Conservation (phyloP, 2,329 filamentous ascomycete species). For the Hymenoscyphus occultus region DNA sequence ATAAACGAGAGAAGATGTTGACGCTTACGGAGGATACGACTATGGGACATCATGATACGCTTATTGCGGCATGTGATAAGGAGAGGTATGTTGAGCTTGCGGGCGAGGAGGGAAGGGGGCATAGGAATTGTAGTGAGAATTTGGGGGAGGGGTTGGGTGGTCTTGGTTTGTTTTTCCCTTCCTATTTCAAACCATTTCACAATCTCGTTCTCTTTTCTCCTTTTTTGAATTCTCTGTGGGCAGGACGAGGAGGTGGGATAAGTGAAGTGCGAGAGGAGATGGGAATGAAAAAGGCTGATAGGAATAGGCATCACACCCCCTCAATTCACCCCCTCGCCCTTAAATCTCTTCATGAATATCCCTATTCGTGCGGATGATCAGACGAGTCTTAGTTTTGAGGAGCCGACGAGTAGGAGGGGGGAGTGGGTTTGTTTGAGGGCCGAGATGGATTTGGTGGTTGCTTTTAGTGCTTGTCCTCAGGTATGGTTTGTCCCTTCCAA, state of each 20-base stretch:
- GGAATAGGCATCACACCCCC: conserved; percentile 22
- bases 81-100: conserved; percentile 27
- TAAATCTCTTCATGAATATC: conserved; percentile 33
- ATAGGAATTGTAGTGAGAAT: conserved; percentile 31
- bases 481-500: conserved; percentile 11
- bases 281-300: no score
- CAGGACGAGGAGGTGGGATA: no score
- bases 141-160: conserved; percentile 24
- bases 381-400: conserved; percentile 25
- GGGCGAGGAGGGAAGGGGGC: conserved; percentile 16
- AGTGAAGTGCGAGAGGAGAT: no score
- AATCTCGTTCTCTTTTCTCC: no score
- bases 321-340: conserved; percentile 27
- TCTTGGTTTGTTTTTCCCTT: conserved; percentile 10
- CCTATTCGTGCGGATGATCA: conserved; percentile 25
- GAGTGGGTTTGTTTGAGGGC: conserved; percentile 26
- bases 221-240: no score
- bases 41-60: conserved; percentile 26
- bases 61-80: conserved; percentile 30
- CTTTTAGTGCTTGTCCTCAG: conserved; percentile 31
- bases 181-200: no score
- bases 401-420: conserved; percentile 23
- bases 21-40: conserved; percentile 27
- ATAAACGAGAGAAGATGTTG: conserved; percentile 25
- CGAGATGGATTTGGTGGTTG: conserved; percentile 27